Evolutionary conservation across 2,329 filamentous ascomycete species (phyloP), one percentile per base, ranked within the genome.

Genomic region (Fusarium sambucinum): DNA sequence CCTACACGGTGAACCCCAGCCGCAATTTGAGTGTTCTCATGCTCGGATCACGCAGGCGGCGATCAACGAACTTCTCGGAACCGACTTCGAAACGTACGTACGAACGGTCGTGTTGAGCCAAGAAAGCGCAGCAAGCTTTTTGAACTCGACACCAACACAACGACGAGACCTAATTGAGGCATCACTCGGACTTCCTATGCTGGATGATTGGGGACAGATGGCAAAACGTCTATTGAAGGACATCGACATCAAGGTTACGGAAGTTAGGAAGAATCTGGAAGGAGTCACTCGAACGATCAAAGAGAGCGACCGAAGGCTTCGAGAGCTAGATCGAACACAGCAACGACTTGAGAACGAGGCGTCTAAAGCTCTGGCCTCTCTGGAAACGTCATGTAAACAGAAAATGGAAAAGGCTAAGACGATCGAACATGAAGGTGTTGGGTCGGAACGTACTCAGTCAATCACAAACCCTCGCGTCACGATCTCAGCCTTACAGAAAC

Each of bases 21-120:
- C 35, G 0, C 56, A 72, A 0, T 25, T 70, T 0, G 70, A 73
- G 21, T 55, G 48, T 16, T 48, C 66, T 5, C 29, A 59, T 23
- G 2, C 25, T 5, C 54, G 40, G 2, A 47, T 30, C 10, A 73
- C 70, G 1, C 70, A 73, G 14, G 21, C 4, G 5, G 68, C 68
- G 12, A 63, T 73, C 37, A 40, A 72, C 10, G 58, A 72, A 27
- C 37, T 73, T 0, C 62, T 73, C 21, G 63, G 70, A 2, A 73
- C 30, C 16, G 35, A 70, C 25, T 72, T 44, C 19, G 51, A 72
- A 9, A 63, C 61, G 6, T 73, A 73, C 12, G 6, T 65, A 3
- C 64, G 46, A 40, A 73, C 60, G 5, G 51, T 72, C 2, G 55
- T 73, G 5, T 9, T 73, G 6, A 59, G 62, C 30, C 63, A 73